Conservation (phyloP, 1,139 yeast species). For the Eremothecium sinecaudum region DNA sequence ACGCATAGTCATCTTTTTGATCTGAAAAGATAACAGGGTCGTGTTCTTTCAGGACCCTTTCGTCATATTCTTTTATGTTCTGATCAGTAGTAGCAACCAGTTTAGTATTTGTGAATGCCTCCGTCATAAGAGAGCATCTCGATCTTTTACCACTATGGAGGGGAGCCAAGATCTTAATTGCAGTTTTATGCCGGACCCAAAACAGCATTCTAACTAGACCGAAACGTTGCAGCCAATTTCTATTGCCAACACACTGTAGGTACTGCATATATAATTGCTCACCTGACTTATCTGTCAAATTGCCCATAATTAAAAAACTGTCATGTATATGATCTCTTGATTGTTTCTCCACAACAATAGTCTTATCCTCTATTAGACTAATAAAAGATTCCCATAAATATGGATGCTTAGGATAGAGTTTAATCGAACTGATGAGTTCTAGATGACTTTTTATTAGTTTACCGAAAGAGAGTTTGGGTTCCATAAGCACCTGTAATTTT, state of each 20-base stretch:
- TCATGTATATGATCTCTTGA: constrained; percentile 46
- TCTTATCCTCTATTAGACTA: constrained; percentile 36
- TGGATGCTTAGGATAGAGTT: constrained; percentile 36
- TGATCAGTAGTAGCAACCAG: constrained; percentile 41
- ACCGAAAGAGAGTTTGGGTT: constrained; percentile 38
- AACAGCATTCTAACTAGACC: constrained; percentile 67
- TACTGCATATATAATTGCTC: constrained; percentile 72
- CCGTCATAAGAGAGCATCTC: constrained; percentile 52
- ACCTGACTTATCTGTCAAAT: constrained; percentile 47
- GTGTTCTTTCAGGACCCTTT: constrained; percentile 14
- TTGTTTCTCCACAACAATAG: constrained; percentile 36
- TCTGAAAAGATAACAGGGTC: constrained; percentile 21
- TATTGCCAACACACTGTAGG: constrained; percentile 56
- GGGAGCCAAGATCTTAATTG: constrained; percentile 50
- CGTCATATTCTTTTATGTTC: constrained; percentile 14
- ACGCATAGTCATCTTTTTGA: constrained; percentile 20
- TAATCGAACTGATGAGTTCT: constrained; percentile 25
- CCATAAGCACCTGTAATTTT: constrained; percentile 49
- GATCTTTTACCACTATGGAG: constrained; percentile 41
- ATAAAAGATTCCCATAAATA: constrained; percentile 56
- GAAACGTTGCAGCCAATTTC: constrained; percentile 66
- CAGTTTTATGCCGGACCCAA: constrained; percentile 51
- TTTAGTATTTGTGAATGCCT: constrained; percentile 46
- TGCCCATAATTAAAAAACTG: constrained; percentile 55
- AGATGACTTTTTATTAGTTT: constrained; percentile 26